Evolutionary conservation across 176 grass and related monocot genomes (phyloP).

Genomic region (Musa itinerans): DNA sequence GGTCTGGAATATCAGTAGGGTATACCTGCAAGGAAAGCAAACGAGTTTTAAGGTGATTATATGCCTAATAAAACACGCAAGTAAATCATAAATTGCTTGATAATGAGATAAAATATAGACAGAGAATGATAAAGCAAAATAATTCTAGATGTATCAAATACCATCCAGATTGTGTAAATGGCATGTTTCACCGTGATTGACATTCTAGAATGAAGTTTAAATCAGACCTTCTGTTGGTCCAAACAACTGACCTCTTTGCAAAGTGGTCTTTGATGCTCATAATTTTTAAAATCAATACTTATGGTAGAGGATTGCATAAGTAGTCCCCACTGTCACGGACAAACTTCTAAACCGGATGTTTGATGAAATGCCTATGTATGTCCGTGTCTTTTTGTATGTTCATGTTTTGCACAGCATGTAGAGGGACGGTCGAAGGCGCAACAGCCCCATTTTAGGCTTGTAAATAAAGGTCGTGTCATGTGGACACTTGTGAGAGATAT

Average conservation of each 20-base stretch:
- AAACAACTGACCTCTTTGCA: neutral
- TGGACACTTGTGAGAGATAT: too few relatives aligned
- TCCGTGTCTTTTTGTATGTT: too few relatives aligned
- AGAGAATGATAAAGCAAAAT: neutral
- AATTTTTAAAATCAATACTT: too few relatives aligned
- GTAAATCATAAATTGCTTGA: neutral
- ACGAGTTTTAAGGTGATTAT: slow-evolving; percentile 5
- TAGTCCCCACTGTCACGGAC: too few relatives aligned
- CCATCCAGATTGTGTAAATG: neutral
- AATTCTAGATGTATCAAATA: neutral
- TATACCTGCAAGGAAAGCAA: slow-evolving; percentile 43
- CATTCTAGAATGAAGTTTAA: neutral
- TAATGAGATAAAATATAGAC: neutral
- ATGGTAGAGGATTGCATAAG: too few relatives aligned
- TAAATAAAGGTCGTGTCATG: too few relatives aligned
- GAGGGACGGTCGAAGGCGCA: too few relatives aligned
- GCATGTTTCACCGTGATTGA: neutral
- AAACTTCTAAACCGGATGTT: too few relatives aligned
- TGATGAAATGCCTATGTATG: too few relatives aligned
- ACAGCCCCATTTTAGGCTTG: too few relatives aligned
- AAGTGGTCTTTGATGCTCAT: neutral
- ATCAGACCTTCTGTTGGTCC: neutral
- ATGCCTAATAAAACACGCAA: neutral
- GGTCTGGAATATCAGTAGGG: slow-evolving; percentile 59
- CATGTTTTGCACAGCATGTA: too few relatives aligned